phyloP scores from a whole-genome alignment of 345 rosid species.

The Pelargonium nanum region DNA sequence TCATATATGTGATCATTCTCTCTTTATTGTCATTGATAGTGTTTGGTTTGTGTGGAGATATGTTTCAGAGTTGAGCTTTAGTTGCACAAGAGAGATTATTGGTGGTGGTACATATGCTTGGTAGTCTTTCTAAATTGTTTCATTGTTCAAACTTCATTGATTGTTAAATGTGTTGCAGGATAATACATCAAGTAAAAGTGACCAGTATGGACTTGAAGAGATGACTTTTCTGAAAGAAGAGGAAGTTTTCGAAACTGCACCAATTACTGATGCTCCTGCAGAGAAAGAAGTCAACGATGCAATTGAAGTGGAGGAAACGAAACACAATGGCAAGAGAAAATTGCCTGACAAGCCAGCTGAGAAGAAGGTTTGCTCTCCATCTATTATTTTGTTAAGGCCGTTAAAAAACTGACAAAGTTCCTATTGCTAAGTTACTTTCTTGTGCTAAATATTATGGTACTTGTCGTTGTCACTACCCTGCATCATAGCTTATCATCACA shows the following conservation, averaged over 20 bases:
- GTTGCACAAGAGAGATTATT: too few species aligned
- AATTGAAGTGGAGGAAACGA: constrained; percentile 32
- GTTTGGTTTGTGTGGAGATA: neutral
- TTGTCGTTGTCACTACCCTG: neutral
- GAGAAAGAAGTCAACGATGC: constrained; percentile 31
- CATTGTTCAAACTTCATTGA: neutral
- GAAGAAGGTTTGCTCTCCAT: constrained; percentile 44
- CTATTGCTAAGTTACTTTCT: neutral
- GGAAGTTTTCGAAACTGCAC: constrained; percentile 47
- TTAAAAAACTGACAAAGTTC: neutral
- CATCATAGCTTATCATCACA: neutral
- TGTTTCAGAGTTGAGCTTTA: neutral
- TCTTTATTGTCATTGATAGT: neutral
- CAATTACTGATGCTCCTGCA: constrained; percentile 27
- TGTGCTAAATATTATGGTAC: neutral
- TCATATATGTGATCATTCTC: too few species aligned
- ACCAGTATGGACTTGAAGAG: constrained; percentile 54
- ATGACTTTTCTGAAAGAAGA: constrained; percentile 79
- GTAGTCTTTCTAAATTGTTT: too few species aligned
- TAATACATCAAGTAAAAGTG: constrained; percentile 20
- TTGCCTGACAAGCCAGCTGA: constrained; percentile 39
- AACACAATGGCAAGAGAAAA: constrained; percentile 55
- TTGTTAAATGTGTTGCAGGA: constrained; percentile 28
- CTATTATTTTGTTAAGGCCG: neutral
- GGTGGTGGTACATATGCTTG: neutral